phyloP scores from a whole-genome alignment of 169 alveolate genomes.

The Plasmodium cynomolgi region DNA sequence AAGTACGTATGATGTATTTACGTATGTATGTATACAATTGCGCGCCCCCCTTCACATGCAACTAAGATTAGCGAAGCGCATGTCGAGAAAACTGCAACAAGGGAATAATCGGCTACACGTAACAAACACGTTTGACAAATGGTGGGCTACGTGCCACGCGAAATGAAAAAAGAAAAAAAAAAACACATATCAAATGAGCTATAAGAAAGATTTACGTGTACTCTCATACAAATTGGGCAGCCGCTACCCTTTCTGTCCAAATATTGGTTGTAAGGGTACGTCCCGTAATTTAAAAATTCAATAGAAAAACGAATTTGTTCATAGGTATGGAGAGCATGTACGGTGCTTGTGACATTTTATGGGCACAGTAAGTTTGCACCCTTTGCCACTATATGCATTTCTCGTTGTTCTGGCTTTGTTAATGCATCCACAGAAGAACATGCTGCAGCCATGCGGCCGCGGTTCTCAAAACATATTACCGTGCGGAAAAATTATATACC shows the following conservation, averaged over 20 bases:
- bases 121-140: not conserved
- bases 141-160: not conserved
- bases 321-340: not conserved
- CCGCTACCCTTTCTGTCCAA: not conserved
- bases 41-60: not conserved
- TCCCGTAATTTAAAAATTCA: not conserved
- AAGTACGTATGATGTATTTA: no score
- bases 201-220: not conserved
- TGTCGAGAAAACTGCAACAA: not conserved
- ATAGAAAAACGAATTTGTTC: not conserved
- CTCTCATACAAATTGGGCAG: not conserved
- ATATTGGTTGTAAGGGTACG: not conserved
- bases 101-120: not conserved
- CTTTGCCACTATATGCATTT: not conserved
- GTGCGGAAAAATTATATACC: not conserved
- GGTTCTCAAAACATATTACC: not conserved
- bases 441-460: not conserved
- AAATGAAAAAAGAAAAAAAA: not conserved
- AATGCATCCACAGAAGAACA: not conserved
- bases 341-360: not conserved
- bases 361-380: not conserved
- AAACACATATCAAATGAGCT: not conserved
- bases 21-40: not conserved
- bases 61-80: not conserved
- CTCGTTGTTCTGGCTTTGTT: not conserved